Evolutionary conservation across 768 basidiomycete species (phyloP), one percentile per base, ranked within the genome.

Genomic region (Candolleomyces aberdarensis): DNA sequence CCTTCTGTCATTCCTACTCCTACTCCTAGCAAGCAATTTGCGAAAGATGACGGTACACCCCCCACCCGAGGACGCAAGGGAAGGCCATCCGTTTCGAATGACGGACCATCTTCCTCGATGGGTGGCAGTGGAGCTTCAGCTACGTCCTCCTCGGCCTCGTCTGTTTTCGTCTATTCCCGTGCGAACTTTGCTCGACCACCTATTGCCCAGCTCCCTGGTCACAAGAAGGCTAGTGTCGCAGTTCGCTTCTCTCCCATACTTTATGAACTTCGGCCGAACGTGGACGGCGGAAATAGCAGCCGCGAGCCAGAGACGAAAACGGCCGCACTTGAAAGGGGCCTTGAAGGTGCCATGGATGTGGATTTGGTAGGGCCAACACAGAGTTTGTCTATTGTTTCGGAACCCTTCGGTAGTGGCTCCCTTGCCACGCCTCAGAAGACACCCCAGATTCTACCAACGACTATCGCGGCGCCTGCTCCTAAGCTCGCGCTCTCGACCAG

Each of bases 141-240:
- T 19, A 55, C 74, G 19, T 68, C 75, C 52, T 66, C 76, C 15
- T 65, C 75, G n/a, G 75, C 82, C 11, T 84, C 83, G 4, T 82
- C 80, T 3, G 96, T 98, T 31, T 98, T 92, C 77, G 92, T 99
- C 67, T 98, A 98, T 75, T 92, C 95, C 8, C 85, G 97, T 36
- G 93, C 93, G 46, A 98, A 97, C 75, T 92, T 99, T 72, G 87
- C 94, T 0, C 80, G 92, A 47, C 91, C 94, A 0, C 96, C 97
- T 0, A 86, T 98, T 60, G 97, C 95, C 14, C 95, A 96, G 70
- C 78, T 98, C 5, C 96, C 97, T 3, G 97, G 97, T 1, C 93
- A 98, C 78, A 94, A 94, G 75, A 97, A 96, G 66, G 89, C 96
- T 0, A 94, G 91, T 66, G 89, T 98, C 3, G 96, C 92, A 0